phyloP scores from a whole-genome alignment of 2,329 filamentous ascomycete species.

The Cercospora sp. region DNA sequence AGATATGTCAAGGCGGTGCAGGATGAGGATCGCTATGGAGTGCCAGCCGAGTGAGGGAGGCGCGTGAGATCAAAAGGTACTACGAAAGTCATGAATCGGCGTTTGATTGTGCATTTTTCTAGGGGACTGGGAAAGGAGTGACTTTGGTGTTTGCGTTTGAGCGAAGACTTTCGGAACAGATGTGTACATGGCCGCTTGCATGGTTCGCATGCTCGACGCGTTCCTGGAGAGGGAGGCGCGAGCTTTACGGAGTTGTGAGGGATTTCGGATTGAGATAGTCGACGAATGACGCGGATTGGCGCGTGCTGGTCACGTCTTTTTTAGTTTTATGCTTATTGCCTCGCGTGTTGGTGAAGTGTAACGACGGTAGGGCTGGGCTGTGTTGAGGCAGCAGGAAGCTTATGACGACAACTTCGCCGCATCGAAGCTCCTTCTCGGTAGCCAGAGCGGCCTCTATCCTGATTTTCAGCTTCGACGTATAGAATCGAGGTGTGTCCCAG shows the following conservation, averaged over 20 bases:
- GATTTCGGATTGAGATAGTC: background rate
- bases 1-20: constrained; percentile 88
- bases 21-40: constrained; percentile 43
- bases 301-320: background rate
- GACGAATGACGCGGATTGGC: constrained; percentile 3
- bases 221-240: constrained; percentile 11
- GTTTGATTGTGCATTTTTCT: constrained; percentile 8
- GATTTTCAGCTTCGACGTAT: background rate
- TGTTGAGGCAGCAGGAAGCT: background rate
- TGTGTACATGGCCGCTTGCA: background rate
- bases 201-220: background rate
- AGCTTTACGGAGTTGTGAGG: constrained; percentile 1
- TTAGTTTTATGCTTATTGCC: background rate
- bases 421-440: background rate
- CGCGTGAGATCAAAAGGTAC: background rate
- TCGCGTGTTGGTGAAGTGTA: background rate
- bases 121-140: background rate
- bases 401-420: background rate
- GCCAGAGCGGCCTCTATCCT: background rate
- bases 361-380: background rate
- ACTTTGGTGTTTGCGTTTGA: constrained; percentile 2
- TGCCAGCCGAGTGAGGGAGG: constrained; percentile 10
- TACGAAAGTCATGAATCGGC: constrained; percentile 7
- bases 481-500: background rate
- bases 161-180: constrained; percentile 1